phyloP scores from a whole-genome alignment of 2,329 filamentous ascomycete species.

The Alternaria triticimaculans region DNA sequence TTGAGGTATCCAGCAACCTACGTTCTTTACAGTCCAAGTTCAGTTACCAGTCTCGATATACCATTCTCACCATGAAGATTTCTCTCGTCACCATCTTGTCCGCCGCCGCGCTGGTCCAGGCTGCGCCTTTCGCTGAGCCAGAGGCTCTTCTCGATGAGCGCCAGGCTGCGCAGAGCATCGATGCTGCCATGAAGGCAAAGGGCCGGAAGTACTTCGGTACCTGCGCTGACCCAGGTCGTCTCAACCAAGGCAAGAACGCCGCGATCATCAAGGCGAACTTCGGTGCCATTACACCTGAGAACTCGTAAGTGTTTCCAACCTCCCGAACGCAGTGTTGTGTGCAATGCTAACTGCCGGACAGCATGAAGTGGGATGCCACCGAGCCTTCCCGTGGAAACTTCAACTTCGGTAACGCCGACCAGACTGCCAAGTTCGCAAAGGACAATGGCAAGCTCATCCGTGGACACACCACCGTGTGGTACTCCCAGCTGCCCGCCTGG shows the following conservation, averaged over 20 bases:
- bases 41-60: background rate
- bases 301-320: conserved; percentile 48
- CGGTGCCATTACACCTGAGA: conserved; percentile 71
- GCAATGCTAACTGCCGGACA: conserved; percentile 27
- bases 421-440: conserved; percentile 62
- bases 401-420: conserved; percentile 64
- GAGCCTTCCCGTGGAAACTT: conserved; percentile 52
- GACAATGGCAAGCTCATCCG: conserved; percentile 67
- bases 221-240: conserved; percentile 61
- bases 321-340: background rate
- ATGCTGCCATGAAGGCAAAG: conserved; percentile 64
- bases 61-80: conserved; percentile 39
- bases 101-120: conserved; percentile 35
- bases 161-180: conserved; percentile 56
- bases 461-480: conserved; percentile 72
- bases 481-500: conserved; percentile 61
- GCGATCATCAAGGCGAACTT: conserved; percentile 69
- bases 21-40: background rate
- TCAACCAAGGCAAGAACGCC: conserved; percentile 59
- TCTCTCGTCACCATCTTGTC: conserved; percentile 36
- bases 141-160: conserved; percentile 36
- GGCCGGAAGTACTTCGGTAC: conserved; percentile 73
- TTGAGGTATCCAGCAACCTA: background rate
- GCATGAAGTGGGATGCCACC: conserved; percentile 72
- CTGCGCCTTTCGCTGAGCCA: conserved; percentile 39